phyloP scores from a whole-genome alignment of 176 grass and related monocot genomes.

The Triticum urartu region DNA sequence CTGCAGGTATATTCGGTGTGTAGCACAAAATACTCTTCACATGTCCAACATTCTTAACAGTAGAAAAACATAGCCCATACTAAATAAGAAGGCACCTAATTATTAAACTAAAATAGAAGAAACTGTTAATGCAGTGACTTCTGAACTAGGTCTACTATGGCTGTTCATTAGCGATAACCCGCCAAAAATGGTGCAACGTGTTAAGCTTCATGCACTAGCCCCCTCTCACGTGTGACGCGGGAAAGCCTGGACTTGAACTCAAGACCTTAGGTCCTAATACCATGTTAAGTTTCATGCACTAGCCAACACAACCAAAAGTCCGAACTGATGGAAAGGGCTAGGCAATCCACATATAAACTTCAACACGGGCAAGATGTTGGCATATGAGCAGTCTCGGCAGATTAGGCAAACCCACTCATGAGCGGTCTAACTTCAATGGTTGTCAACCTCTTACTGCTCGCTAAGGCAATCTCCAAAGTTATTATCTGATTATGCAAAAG shows the following conservation, averaged over 20 bases:
- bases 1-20: not conserved
- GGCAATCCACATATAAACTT: too few relatives aligned
- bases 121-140: not conserved
- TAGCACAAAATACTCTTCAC: not conserved
- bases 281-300: too few relatives aligned
- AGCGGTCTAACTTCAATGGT: not conserved
- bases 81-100: not conserved
- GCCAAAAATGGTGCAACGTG: not conserved
- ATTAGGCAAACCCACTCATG: not conserved
- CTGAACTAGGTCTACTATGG: not conserved
- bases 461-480: slow-evolving; percentile 6
- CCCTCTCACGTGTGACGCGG: too few relatives aligned
- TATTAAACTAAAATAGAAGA: not conserved
- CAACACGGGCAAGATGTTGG: not conserved
- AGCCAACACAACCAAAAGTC: too few relatives aligned
- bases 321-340: too few relatives aligned
- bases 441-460: not conserved
- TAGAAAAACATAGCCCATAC: not conserved
- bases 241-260: too few relatives aligned
- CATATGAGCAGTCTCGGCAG: not conserved
- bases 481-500: slow-evolving; percentile 10
- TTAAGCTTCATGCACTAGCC: too few relatives aligned
- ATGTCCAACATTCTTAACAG: slow-evolving; percentile 10
- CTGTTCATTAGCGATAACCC: not conserved
- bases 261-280: too few relatives aligned